Evolutionary conservation across 805 yeast species (phyloP).

Genomic region (Myxozyma geophila): DNA sequence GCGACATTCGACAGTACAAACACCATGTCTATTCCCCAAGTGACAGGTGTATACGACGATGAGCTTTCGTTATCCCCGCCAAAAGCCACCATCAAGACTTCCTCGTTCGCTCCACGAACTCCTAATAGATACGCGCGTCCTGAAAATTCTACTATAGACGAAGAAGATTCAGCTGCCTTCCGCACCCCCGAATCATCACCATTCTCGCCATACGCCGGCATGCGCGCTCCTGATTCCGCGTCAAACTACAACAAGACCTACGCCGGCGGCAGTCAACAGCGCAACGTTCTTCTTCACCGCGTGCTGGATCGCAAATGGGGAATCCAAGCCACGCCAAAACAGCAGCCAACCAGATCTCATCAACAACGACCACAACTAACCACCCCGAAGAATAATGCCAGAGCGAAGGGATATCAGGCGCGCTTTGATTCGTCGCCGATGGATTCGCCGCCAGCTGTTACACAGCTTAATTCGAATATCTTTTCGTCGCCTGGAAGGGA

Average conservation of each 20-base stretch:
- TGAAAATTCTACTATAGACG: conserved; percentile 34
- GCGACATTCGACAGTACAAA: conserved; percentile 24
- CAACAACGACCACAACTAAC: conserved; percentile 4
- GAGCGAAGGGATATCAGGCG: conserved; percentile 4
- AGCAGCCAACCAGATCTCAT: conserved; percentile 5
- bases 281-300: conserved; percentile 41
- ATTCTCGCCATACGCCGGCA: conserved; percentile 34
- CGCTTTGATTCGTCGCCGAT: conserved; percentile 34
- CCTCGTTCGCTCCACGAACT: conserved; percentile 11
- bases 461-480: conserved; percentile 26
- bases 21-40: conserved; percentile 20
- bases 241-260: conserved; percentile 8
- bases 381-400: conserved; percentile 15
- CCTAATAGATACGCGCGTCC: conserved; percentile 19
- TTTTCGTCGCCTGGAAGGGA: conserved; percentile 34
- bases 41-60: conserved; percentile 2
- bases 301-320: conserved; percentile 46
- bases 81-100: background rate
- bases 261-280: conserved; percentile 14
- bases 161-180: conserved; percentile 20
- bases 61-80: conserved; percentile 25
- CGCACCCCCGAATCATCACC: conserved; percentile 34
- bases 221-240: conserved; percentile 2
- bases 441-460: conserved; percentile 34
- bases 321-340: conserved; percentile 45